Evolutionary conservation across 139 green algal species (phyloP), one percentile per base, ranked within the genome.

Genomic region (Chara braunii): DNA sequence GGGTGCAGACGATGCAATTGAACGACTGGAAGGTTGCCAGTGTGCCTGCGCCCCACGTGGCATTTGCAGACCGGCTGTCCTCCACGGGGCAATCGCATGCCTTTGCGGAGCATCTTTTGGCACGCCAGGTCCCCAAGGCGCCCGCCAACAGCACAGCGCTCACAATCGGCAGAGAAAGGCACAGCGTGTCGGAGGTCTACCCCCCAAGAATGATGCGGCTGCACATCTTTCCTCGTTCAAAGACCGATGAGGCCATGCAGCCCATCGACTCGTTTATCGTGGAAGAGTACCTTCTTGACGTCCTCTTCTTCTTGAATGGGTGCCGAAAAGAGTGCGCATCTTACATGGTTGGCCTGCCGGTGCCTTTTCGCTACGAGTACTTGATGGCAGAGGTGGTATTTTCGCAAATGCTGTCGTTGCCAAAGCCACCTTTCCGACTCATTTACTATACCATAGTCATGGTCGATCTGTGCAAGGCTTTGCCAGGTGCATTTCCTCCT

Each of bases 381-480:
- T 60, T 95, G 31, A 71, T 94, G 55, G 78, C 78, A 8, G 85
- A 96, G 81, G 72, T 79, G 29, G 73, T 96, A 24, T 93, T 96
- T 59, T 73, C 80, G 3, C 65, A 74, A 78, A 78, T 95, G 83
- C 78, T 95, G 73, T 54, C 77, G 2, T 64, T 95, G 56, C 87
- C 90, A 5, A n/a, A 12, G 14, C 74, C 88, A 0, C 54, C 59
- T 6, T 82, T 90, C 54, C 80, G 79, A n/a, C 78, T 83, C 37
- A 50, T 95, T 5, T 88, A 86, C 31, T 97, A 95, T 80, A 64
- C 56, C 33, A 76, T 87, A 2, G 54, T 95, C 37, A 88, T 96
- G 43, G 81, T 74, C 31, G 73, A 80, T 29, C 32, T 79, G 30
- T 79, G 68, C 59, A 74, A 73, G 54, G 60, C 60, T 0, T 60